Evolutionary conservation across 2,329 filamentous ascomycete species (phyloP).

Genomic region (Diaporthe ampelina): DNA sequence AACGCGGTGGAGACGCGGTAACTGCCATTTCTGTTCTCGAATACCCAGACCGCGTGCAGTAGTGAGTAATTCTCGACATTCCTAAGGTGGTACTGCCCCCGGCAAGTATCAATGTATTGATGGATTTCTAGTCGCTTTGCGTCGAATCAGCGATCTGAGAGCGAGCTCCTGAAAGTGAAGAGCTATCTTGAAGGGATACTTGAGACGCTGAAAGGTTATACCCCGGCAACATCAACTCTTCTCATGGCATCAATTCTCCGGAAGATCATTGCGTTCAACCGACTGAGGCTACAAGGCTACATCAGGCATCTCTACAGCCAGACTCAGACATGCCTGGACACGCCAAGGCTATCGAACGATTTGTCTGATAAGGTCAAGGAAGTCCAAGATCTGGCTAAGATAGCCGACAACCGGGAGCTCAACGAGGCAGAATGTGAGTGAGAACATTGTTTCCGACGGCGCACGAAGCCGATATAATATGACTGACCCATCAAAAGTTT

Average conservation of each 20-base stretch:
- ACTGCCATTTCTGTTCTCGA: slow-evolving; percentile 47
- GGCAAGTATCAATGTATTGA: background rate
- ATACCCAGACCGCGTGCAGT: slow-evolving; percentile 45
- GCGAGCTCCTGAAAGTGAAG: slow-evolving; percentile 33
- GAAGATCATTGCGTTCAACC: slow-evolving; percentile 43
- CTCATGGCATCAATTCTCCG: slow-evolving; percentile 34
- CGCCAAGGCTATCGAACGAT: background rate
- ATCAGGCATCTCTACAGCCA: slow-evolving; percentile 6
- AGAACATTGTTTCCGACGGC: no score
- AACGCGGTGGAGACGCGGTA: slow-evolving; percentile 44
- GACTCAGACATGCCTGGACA: slow-evolving; percentile 34
- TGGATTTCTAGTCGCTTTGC: slow-evolving; percentile 43
- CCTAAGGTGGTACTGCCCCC: no score
- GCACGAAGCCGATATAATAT: background rate
- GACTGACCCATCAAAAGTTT: slow-evolving; percentile 16
- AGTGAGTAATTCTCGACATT: slow-evolving; percentile 21
- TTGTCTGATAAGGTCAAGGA: slow-evolving; percentile 4
- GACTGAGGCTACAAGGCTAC: slow-evolving; percentile 40
- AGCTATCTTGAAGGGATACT: slow-evolving; percentile 43
- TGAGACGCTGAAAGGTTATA: slow-evolving; percentile 32
- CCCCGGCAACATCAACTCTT: background rate
- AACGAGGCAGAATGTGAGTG: slow-evolving; percentile 7
- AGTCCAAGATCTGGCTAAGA: slow-evolving; percentile 5
- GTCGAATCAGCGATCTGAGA: slow-evolving; percentile 47
- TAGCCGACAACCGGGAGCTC: background rate